Percentiles rank a stretch among this genome's conserved stretches.
phyloP scores from a whole-genome alignment of 2,329 filamentous ascomycete species.

The Drechslerella dactyloides region DNA sequence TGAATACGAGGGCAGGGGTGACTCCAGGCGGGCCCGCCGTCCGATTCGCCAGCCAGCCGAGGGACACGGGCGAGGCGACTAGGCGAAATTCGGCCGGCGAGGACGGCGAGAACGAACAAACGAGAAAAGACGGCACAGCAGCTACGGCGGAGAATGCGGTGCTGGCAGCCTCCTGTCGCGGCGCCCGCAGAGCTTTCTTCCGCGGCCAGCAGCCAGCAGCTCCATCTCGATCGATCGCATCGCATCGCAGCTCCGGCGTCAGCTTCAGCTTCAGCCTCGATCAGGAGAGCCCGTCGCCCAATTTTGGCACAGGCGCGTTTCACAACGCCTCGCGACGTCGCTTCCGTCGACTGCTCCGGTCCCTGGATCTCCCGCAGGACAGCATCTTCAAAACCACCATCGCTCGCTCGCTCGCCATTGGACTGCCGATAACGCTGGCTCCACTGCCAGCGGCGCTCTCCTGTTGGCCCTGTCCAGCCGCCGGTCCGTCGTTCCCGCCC shows the following conservation, averaged over 20 bases:
- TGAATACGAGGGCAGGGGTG: conserved; percentile 35
- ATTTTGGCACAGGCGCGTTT: neutral
- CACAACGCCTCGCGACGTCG: conserved; percentile 10
- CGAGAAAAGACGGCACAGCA: neutral
- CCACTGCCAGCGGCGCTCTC: neutral
- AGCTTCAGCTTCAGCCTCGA: neutral
- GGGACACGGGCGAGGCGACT: conserved; percentile 12
- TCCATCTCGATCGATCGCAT: neutral
- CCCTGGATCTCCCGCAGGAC: too few species aligned
- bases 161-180: conserved; percentile 5
- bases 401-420: neutral
- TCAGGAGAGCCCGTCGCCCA: conserved; percentile 10
- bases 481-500: neutral
- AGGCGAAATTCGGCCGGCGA: conserved; percentile 35
- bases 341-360: neutral
- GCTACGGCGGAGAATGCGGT: neutral
- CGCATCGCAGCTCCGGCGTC: neutral
- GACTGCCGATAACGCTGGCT: neutral
- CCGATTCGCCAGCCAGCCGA: conserved; percentile 42
- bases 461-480: neutral
- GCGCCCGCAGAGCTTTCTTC: neutral
- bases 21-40: neutral
- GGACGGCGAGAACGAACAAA: conserved; percentile 1
- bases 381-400: neutral
- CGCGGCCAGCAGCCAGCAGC: neutral